Base-by-base conservation (phyloP, 2,329 filamentous ascomycete species). In the Pleurostoma richardsiae region DNA sequence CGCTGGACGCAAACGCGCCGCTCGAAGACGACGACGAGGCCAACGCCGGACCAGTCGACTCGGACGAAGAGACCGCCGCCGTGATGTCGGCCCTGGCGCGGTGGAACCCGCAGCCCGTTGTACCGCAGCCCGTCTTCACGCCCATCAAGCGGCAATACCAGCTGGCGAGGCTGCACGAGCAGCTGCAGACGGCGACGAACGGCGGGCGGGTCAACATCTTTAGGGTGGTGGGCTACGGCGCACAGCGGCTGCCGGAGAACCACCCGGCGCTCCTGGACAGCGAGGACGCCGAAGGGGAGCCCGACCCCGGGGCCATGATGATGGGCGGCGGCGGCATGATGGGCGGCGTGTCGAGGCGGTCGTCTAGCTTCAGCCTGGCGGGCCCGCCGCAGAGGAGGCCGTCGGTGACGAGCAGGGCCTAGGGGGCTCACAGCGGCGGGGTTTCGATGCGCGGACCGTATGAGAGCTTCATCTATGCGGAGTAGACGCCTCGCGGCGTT, bases 1-100 rank as follows among this genome's bases (percentile, higher is more conserved):
- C 91, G 36, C 86, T 99, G 55, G 91, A 97, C 63, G 92, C 94
- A 47, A 95, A 95, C 63, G 91, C 91, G 2, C 91, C 90, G 3
- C 70, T 94, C 19, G 89, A 92, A 56, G 90, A 96, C 52, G 88
- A 92, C 50, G 80, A 91, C 57, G 89, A 95, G 41, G 80, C 80
- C 48, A 88, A 89, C 51, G 83, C 82, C 5, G 88, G 83, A 3
- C 87, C 89, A 1, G 82, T 99, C 36, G 94, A 99, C 65, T 94
- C 88, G 3, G 94, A 99, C 61, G 94, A 97, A 71, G 94, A 99
- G 67, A 90, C 89, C 43, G 85, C 90, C 42, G 79, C 86, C 0
- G 88, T 97, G 44, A 96, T 97, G 90, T 75, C 79, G 30, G 88
- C 88, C 6, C 77, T 92, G 45, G 75, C 83, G 28, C 81, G 83